Evolutionary conservation across 1,284 basidiomycete species (phyloP).

Genomic region (Earliella scabrosa): DNA sequence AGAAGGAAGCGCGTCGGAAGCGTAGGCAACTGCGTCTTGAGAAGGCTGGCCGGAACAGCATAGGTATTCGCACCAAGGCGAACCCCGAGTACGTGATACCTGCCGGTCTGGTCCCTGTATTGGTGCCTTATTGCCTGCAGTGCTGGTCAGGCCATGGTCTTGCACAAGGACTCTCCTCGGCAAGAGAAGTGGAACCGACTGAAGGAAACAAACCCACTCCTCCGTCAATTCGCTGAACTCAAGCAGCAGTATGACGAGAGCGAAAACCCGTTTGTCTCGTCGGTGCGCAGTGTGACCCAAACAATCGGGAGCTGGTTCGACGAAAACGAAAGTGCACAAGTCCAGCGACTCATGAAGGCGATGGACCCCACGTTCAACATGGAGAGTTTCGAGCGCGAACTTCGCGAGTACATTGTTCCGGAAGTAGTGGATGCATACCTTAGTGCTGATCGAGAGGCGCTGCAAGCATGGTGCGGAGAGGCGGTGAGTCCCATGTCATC

Average conservation of each 20-base stretch:
- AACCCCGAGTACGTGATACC: conserved; percentile 74
- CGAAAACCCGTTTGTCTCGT: conserved; percentile 88
- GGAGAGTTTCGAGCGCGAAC: conserved; percentile 87
- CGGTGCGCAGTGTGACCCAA: conserved; percentile 82
- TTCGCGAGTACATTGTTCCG: conserved; percentile 97
- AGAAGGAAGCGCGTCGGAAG: conserved; percentile 84
- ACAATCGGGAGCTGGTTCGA: conserved; percentile 92
- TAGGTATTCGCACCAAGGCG: conserved; percentile 56
- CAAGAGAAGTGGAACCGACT: conserved; percentile 79
- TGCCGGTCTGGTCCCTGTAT: background rate
- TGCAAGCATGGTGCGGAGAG: conserved; percentile 95
- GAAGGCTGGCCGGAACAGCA: conserved; percentile 78
- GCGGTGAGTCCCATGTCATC: conserved; percentile 65
- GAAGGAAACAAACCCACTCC: conserved; percentile 75
- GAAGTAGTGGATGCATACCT: conserved; percentile 98
- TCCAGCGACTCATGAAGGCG: conserved; percentile 84
- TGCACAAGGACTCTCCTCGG: conserved; percentile 80
- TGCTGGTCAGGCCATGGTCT: conserved; percentile 82
- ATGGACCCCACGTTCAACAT: conserved; percentile 89
- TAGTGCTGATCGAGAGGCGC: conserved; percentile 83
- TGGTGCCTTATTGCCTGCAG: conserved; percentile 43
- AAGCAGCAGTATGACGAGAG: conserved; percentile 88
- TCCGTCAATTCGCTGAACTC: conserved; percentile 64
- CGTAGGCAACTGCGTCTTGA: conserved; percentile 76
- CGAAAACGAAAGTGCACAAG: conserved; percentile 97